phyloP scores from a whole-genome alignment of 2,329 filamentous ascomycete species.

The Sclerotinia subarctica region DNA sequence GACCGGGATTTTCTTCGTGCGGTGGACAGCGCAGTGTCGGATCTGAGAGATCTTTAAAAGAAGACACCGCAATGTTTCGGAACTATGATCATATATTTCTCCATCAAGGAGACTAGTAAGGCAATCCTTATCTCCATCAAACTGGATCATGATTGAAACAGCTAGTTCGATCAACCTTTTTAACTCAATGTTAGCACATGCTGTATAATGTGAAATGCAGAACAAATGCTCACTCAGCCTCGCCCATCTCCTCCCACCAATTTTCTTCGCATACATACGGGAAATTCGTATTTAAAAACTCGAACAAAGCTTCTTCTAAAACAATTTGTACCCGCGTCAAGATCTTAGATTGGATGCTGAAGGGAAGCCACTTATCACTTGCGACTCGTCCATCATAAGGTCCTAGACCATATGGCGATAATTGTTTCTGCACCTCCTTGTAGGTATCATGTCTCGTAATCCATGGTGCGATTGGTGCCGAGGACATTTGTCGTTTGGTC shows the following conservation, averaged over 20 bases:
- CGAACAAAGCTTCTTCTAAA: constrained; percentile 8
- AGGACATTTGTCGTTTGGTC: not conserved
- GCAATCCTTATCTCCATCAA: no score
- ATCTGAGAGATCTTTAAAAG: constrained; percentile 5
- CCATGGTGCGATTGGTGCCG: not conserved
- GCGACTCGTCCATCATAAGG: not conserved
- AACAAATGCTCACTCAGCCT: not conserved
- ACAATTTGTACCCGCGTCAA: not conserved
- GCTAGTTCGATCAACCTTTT: constrained; percentile 5
- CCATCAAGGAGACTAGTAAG: no score
- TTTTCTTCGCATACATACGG: not conserved
- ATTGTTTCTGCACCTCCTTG: not conserved
- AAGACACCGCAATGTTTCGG: not conserved
- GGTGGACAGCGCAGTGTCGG: not conserved
- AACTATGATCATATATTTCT: no score
- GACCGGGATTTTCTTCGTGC: constrained; percentile 10
- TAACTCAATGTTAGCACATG: not conserved
- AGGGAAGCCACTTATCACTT: not conserved
- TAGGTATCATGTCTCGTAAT: not conserved
- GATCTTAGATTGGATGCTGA: not conserved
- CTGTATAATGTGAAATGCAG: not conserved
- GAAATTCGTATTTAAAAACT: not conserved
- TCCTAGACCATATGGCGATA: constrained; percentile 1
- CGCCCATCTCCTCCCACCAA: constrained; percentile 7
- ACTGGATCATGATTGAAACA: not conserved